A percentile compares a stretch with the other conserved stretches of the same genome.
Evolutionary conservation across 371 early-diverging fungal species (phyloP).

Genomic region (Lichtheimia hyalospora): DNA sequence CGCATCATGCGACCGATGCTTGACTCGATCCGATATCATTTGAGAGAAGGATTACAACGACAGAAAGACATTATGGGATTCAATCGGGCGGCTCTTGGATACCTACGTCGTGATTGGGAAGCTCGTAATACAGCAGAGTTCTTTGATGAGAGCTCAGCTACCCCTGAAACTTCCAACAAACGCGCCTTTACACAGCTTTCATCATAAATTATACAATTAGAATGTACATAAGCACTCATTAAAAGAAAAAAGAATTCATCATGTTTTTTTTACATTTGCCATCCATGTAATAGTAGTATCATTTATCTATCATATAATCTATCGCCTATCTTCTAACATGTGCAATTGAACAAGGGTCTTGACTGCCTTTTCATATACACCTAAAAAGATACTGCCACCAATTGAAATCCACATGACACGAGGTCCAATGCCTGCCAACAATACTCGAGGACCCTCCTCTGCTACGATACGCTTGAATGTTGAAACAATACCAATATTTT

Average conservation of each 20-base stretch:
- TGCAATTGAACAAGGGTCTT: constrained; percentile 47
- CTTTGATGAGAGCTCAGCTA: constrained; percentile 57
- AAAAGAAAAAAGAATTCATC: neutral
- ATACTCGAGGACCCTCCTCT: constrained; percentile 78
- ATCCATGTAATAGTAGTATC: no score
- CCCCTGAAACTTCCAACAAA: constrained; percentile 65
- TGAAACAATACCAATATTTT: constrained; percentile 70
- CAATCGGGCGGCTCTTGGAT: constrained; percentile 73
- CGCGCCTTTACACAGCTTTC: constrained; percentile 66
- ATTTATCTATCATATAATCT: neutral
- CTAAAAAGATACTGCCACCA: constrained; percentile 95
- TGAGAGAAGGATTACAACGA: constrained; percentile 62
- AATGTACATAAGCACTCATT: neutral
- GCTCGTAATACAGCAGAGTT: constrained; percentile 73
- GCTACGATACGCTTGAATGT: constrained; percentile 74
- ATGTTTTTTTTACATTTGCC: no score
- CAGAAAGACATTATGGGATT: constrained; percentile 81
- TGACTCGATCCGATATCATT: constrained; percentile 66
- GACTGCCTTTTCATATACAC: constrained; percentile 87
- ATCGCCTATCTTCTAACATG: constrained; percentile 31
- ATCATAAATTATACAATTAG: constrained; percentile 3
- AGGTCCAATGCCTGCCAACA: constrained; percentile 90
- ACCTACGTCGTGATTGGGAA: constrained; percentile 72
- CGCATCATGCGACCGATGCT: constrained; percentile 77
- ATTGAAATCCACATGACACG: constrained; percentile 94